Base-by-base conservation (phyloP, 148 eudicot species). In the Diospyros kaki region DNA sequence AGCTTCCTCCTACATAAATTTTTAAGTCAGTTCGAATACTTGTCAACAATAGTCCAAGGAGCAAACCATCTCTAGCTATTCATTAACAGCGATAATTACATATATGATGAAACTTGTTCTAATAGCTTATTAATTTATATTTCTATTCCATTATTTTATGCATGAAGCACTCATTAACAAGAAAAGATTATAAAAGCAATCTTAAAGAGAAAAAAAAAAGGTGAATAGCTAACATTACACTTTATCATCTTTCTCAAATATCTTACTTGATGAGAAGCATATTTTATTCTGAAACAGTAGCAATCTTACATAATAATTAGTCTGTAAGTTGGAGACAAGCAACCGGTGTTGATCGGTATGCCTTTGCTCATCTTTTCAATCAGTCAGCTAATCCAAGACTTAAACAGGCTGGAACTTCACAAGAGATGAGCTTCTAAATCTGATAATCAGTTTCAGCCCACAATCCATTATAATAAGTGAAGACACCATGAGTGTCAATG, bases 1-100 rank as follows among this genome's bases (percentile, higher is more conserved):
- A 61, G 79, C 83, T 67, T 91, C 97, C 83, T 89, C 99, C 99
- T 95, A 84, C 68, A 77, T 58, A 66, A 53, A 68, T 43, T 68
- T 65, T 28, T n/a, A 39, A 64, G 46, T 14, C 59, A 13, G 66
- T 11, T 14, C 60, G 3, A 13, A 39, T 55, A 52, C 60, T 14
- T 51, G 38, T 53, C 46, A 68, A 52, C 39, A 44, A 38, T n/a
- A 8, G 60, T 54, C 39, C 77, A 74, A 65, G 39, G 42, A 11
- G 58, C 3, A 63, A 6, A 18, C 11, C 1, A 3, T 53, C 50
- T 64, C 52, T 7, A 65, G 13, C 74, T 2, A 52, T 43, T 43
- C n/a, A 46, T 9, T 58, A 61, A 42, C 9, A 74, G 48, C 58
- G 61, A 14, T 4, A 56, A 46, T 53, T 40, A 52, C 6, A 64